Evolutionary conservation across 108 stramenopile genomes (phyloP), one percentile per base, ranked within the genome.

Genomic region (Aureococcus anophagefferens): DNA sequence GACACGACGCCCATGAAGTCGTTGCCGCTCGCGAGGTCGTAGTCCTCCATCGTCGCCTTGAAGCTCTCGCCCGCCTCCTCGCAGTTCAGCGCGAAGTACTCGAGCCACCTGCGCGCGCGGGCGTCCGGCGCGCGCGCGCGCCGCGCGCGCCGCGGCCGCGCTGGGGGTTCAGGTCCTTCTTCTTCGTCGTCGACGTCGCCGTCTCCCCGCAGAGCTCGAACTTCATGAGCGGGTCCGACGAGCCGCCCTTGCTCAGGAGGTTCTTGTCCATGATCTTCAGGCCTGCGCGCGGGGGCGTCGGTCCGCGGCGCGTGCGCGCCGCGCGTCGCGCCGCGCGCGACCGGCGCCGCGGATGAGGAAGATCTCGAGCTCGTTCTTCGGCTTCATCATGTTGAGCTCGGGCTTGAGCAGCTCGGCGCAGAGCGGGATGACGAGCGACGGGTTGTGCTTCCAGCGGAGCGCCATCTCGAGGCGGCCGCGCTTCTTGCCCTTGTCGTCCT

Each of bases 121-220:
- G 34, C 16, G 69, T 62, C 33, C 16, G 25, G 33, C n/a, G 30
- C 74, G 44, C 69, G 62, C 75, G n/a, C n/a, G n/a, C n/a, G n/a
- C n/a, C n/a, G n/a, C n/a, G n/a, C n/a, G n/a, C n/a, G n/a, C n/a
- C n/a, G n/a, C n/a, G n/a, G n/a, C n/a, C n/a, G n/a, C 75, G 69
- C 71, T 72, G 63, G 32, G 75, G 75, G 31, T 64, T 62, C 46
- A 76, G 25, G 30, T 35, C 70, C 63, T 76, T 76, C 46, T 78
- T 68, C 68, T 69, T 68, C 16, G 35, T 33, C 17, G 62, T 36
- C 18, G 25, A 28, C 62, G 62, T 71, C 5, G 34, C 63, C 62
- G 21, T 51, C 32, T 68, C 36, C 33, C 51, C 72, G 15, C 45
- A 68, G 21, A 73, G 4, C 35, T 7, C 21, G 30, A 74, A 64